A percentile compares a stretch with the other conserved stretches of the same genome.
phyloP scores from a whole-genome alignment of 306 rosid species.

The Cucurbita ficifolia region DNA sequence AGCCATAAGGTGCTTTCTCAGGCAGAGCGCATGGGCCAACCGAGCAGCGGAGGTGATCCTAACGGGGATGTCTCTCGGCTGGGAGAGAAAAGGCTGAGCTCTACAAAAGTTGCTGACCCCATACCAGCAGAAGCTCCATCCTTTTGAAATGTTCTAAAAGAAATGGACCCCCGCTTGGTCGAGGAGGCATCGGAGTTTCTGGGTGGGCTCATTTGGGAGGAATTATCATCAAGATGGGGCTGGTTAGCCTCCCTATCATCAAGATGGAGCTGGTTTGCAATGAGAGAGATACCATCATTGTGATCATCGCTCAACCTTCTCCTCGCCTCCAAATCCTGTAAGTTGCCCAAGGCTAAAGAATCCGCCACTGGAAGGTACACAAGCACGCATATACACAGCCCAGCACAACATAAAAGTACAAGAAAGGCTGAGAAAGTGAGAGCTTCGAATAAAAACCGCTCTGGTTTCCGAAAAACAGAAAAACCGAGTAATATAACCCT shows the following conservation, averaged over 20 bases:
- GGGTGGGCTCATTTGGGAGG: slow-evolving; percentile 37
- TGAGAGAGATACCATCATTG: slow-evolving; percentile 59
- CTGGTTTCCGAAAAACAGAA: slow-evolving; percentile 67
- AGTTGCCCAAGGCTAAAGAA: slow-evolving; percentile 72
- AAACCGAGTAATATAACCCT: slow-evolving; percentile 91
- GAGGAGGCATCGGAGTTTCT: slow-evolving; percentile 69
- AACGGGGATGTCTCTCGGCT: slow-evolving; percentile 53
- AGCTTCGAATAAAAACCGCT: slow-evolving; percentile 59
- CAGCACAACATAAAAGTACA: slow-evolving; percentile 67
- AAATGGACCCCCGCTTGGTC: slow-evolving; percentile 72
- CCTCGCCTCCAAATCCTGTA: slow-evolving; percentile 69
- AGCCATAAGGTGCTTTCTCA: neutral
- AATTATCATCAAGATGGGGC: slow-evolving; percentile 43
- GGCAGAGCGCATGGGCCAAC: slow-evolving; percentile 73
- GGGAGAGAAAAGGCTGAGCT: slow-evolving; percentile 84
- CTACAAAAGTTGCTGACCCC: slow-evolving; percentile 58
- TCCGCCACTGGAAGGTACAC: slow-evolving; percentile 91
- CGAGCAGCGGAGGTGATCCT: slow-evolving; percentile 68
- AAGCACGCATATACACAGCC: slow-evolving; percentile 80
- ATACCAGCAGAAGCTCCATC: slow-evolving; percentile 42
- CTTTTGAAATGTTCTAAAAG: slow-evolving; percentile 53
- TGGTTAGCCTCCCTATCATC: slow-evolving; percentile 35
- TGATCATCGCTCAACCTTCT: slow-evolving; percentile 40
- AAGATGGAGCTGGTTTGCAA: slow-evolving; percentile 58
- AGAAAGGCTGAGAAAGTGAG: slow-evolving; percentile 88